phyloP scores from a whole-genome alignment of 225 moss, liverwort and hornwort species.

The Marchantia polymorpha region DNA sequence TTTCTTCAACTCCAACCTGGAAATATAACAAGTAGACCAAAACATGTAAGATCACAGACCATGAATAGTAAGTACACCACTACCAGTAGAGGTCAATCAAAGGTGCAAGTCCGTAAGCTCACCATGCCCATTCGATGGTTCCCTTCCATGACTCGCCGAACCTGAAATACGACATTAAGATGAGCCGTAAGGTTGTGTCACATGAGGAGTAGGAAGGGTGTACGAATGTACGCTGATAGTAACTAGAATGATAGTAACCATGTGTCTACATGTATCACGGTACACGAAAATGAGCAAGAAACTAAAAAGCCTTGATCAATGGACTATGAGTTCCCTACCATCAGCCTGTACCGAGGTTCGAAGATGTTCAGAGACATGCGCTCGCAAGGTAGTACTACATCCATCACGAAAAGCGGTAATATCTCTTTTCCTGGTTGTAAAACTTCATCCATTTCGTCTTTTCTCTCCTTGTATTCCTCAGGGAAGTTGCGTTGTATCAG shows the following conservation, averaged over 20 bases:
- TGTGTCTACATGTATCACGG: neutral
- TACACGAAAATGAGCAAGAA: neutral
- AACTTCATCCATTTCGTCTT: slow-evolving; percentile 78
- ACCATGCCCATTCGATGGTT: slow-evolving; percentile 98
- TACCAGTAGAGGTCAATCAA: neutral
- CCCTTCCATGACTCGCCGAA: slow-evolving; percentile 86
- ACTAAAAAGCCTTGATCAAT: neutral
- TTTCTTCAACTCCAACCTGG: slow-evolving; percentile 69
- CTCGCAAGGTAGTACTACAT: slow-evolving; percentile 64
- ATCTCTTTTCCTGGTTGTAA: slow-evolving; percentile 66
- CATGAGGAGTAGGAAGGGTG: neutral
- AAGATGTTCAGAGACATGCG: slow-evolving; percentile 72
- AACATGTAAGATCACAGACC: neutral
- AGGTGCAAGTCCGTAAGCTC: slow-evolving; percentile 7
- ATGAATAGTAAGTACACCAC: too few species aligned
- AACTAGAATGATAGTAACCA: neutral
- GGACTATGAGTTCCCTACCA: slow-evolving; percentile 49
- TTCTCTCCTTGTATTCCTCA: slow-evolving; percentile 82
- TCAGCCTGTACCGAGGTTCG: slow-evolving; percentile 92
- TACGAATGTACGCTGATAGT: neutral
- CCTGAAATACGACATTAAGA: slow-evolving; percentile 39
- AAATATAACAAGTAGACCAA: neutral
- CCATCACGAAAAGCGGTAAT: slow-evolving; percentile 86
- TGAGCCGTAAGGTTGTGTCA: neutral
- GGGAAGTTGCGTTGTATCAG: slow-evolving; percentile 86